A percentile compares a stretch with the other conserved stretches of the same genome.
Conservation (phyloP, 2,329 filamentous ascomycete genomes). For the Dactylellina cionopaga region DNA sequence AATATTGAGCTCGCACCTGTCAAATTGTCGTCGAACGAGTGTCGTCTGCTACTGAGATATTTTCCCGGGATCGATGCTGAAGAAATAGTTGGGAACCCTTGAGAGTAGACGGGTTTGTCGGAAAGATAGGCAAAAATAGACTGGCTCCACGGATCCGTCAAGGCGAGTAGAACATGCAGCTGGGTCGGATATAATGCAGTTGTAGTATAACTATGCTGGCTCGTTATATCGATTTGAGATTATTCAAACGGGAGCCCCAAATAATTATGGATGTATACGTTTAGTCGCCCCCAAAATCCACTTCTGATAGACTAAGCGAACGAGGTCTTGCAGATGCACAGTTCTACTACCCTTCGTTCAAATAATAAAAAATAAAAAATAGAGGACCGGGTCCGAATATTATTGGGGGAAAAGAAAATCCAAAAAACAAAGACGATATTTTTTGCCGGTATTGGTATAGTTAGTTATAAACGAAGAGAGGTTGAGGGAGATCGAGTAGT, state of each 20-base stretch:
- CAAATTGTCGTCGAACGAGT: constrained; percentile 13
- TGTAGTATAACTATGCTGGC: too few species aligned
- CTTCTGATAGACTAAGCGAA: constrained; percentile 48
- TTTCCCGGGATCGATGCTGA: constrained; percentile 51
- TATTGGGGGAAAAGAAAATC: too few species aligned
- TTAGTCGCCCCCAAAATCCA: too few species aligned
- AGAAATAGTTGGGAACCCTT: constrained; percentile 42
- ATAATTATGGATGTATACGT: too few species aligned
- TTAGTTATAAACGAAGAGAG: too few species aligned
- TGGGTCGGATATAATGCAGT: constrained; percentile 24
- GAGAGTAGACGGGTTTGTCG: constrained; percentile 52
- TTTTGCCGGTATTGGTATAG: too few species aligned
- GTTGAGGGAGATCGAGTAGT: not conserved
- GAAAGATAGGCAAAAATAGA: constrained; percentile 45
- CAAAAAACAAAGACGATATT: too few species aligned
- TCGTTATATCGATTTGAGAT: constrained; percentile 39
- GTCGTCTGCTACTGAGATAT: constrained; percentile 50
- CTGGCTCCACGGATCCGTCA: constrained; percentile 47
- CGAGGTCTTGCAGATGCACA: constrained; percentile 38
- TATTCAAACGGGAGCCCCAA: constrained; percentile 1
- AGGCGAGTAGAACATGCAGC: constrained; percentile 21
- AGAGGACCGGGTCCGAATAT: not conserved
- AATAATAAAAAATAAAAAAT: constrained; percentile 12
- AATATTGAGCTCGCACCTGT: constrained; percentile 10
- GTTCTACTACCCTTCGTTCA: constrained; percentile 12